Evolutionary conservation across 108 stramenopile genomes (phyloP).

Genomic region (Epithemia pelagica): DNA sequence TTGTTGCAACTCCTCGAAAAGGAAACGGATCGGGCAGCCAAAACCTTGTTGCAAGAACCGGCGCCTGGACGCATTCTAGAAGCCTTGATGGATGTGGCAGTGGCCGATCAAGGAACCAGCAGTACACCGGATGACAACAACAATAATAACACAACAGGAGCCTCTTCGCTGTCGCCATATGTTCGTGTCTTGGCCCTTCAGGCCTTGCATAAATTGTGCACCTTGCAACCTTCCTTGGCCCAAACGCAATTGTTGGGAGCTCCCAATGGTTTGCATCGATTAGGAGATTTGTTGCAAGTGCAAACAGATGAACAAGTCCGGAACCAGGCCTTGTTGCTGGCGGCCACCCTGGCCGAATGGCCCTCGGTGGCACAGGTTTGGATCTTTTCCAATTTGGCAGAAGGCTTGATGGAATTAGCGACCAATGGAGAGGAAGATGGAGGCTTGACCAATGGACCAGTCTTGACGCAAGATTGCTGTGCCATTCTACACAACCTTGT

Average conservation of each 20-base stretch:
- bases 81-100: constrained; percentile 19
- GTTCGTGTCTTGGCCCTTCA: constrained; percentile 59
- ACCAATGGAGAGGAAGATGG: constrained; percentile 17
- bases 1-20: not conserved
- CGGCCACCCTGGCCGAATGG: constrained; percentile 37
- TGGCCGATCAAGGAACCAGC: not conserved
- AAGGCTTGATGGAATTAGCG: constrained; percentile 41
- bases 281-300: constrained; percentile 44
- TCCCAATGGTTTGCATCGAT: constrained; percentile 69
- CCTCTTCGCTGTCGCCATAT: constrained; percentile 24
- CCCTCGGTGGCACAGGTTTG: constrained; percentile 55
- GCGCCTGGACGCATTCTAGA: constrained; percentile 7
- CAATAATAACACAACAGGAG: not conserved
- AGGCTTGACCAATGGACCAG: constrained; percentile 35
- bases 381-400: constrained; percentile 62
- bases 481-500: constrained; percentile 40
- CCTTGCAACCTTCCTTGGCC: constrained; percentile 26
- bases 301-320: constrained; percentile 48
- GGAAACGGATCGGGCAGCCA: not conserved
- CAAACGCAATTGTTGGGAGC: constrained; percentile 59
- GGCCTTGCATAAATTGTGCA: constrained; percentile 32
- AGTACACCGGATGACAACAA: constrained; percentile 15
- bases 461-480: constrained; percentile 49
- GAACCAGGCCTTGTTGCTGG: constrained; percentile 54
- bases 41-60: constrained; percentile 2